Base-by-base conservation (phyloP, 129 eudicot species). In the Smallanthus sonchifolius region DNA sequence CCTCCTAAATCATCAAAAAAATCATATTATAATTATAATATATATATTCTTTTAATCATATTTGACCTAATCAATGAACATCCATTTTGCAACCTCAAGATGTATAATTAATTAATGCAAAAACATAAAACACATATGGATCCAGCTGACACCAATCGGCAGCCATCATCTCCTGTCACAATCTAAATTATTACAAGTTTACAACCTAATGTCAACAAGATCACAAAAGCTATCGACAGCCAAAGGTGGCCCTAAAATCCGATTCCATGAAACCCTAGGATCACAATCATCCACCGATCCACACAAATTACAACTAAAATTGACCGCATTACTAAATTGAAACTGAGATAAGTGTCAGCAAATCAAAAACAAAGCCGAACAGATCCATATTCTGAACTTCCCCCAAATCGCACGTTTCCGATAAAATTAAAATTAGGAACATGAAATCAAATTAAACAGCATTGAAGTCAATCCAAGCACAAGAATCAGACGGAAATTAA, bases 181-280 rank as follows among this genome's bases (percentile, higher is more conserved):
- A 52, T 66, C 75, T 20, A 60, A 68, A 56, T 77, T 67, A 68
- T 69, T 60, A 77, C 62, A 77, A 56, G 40, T 43, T 69, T 45
- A 77, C 40, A 77, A 56, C 32, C 32, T 42, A 17, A 77, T 77
- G 32, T 77, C 69, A 77, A 77, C 42, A 68, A 34, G 28, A 76
- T 56, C 69, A 55, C 30, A 52, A 43, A 67, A 57, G 38, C 37
- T 17, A 17, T 37, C 15, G 28, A 38, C 62, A 3, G n/a, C 55
- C 54, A 19, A 54, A 14, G 19, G 52, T 11, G 24, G 39, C 37
- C 77, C 67, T 10, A 56, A 45, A 73, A 28, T 45, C 44, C 57
- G 11, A 55, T 72, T 69, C 32, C 4, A 38, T 10, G 39, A 43
- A 55, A 51, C 76, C 55, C 71, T 70, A 78, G 54, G 6, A 48